phyloP scores from a whole-genome alignment of 2,329 filamentous ascomycete genomes.

The Cercospora zeae-maydis region DNA sequence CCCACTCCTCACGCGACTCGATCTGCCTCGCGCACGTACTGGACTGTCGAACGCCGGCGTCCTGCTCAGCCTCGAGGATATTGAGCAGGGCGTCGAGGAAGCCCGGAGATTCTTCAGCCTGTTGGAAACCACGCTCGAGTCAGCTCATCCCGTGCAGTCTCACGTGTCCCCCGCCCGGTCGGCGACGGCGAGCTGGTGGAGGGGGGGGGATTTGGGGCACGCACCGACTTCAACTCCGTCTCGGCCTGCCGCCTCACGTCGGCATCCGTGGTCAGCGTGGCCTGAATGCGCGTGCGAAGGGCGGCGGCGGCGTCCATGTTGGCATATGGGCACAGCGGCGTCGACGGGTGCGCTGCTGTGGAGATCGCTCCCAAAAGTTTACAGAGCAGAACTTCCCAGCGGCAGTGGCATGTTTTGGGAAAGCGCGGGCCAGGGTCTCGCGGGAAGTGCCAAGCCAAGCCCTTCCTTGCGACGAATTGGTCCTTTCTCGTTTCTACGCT shows the following conservation, averaged over 20 bases:
- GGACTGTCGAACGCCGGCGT: slow-evolving; percentile 77
- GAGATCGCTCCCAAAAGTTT: not conserved
- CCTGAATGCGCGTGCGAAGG: slow-evolving; percentile 71
- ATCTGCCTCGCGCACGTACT: slow-evolving; percentile 53
- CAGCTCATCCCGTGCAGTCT: slow-evolving; percentile 5
- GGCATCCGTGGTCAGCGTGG: slow-evolving; percentile 70
- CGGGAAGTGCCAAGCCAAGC: not conserved
- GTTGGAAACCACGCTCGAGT: slow-evolving; percentile 13
- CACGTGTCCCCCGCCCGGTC: not conserved
- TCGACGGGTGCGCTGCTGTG: not conserved
- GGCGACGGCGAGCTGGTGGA: not conserved
- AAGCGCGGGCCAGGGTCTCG: not conserved
- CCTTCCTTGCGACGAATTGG: not conserved
- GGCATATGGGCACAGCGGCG: not conserved
- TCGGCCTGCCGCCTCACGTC: slow-evolving; percentile 74
- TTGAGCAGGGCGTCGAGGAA: slow-evolving; percentile 89
- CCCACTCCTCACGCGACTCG: not conserved
- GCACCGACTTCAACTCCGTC: slow-evolving; percentile 76
- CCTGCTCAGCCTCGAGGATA: slow-evolving; percentile 84
- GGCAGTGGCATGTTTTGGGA: not conserved
- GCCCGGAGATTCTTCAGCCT: slow-evolving; percentile 87
- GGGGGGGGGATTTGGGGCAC: slow-evolving; percentile 28
- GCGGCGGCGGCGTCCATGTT: slow-evolving; percentile 64
- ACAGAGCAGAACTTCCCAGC: not conserved
- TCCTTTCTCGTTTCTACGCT: not conserved